Base-by-base conservation (phyloP, 1,139 yeast species). In the Nakaseomyces uthaithaninus region DNA sequence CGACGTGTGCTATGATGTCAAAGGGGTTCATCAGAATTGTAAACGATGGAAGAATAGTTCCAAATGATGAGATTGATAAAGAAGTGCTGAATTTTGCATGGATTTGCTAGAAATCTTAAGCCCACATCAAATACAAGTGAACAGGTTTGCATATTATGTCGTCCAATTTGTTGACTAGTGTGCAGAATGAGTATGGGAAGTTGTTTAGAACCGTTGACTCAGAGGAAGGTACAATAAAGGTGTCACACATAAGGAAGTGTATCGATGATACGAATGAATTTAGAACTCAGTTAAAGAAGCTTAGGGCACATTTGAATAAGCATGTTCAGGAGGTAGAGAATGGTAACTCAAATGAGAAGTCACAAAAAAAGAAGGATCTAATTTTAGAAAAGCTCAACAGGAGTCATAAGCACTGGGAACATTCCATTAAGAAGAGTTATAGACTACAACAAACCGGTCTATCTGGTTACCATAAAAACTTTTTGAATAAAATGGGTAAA, bases 401-500 rank as follows among this genome's bases (percentile, higher is more conserved):
- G 36, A 42, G 53, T 4, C 51, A 56, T 27, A 53, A 48, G 31
- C 41, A 45, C 16, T 64, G 67, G 67, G 60, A 62, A 18, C 50
- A 43, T 17, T 41, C 53, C 1, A 40, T 57, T 2, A 54, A 51
- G 37, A 53, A 54, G 41, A 50, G 54, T 26, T 33, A 57, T n/a
- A 63, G 59, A 43, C 48, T 54, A 18, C 47, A 53, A 3, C 53
- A 49, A 6, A 55, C 23, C 10, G 31, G 24, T 2, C 23, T 69
- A 33, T 56, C 52, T 34, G 59, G 52, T 41, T 66, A 66, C 40
- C 56, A 62, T 18, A 58, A 60, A 33, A 53, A 54, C 23, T 46
- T 60, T 0, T 39, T 62, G 5, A 63, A 60, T 16, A 65, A 60
- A 42, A 37, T 66, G 11, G 63, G 60, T 41, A 63, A 59, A 2